phyloP scores from a whole-genome alignment of 306 rosid species.

The Parietaria judaica region DNA sequence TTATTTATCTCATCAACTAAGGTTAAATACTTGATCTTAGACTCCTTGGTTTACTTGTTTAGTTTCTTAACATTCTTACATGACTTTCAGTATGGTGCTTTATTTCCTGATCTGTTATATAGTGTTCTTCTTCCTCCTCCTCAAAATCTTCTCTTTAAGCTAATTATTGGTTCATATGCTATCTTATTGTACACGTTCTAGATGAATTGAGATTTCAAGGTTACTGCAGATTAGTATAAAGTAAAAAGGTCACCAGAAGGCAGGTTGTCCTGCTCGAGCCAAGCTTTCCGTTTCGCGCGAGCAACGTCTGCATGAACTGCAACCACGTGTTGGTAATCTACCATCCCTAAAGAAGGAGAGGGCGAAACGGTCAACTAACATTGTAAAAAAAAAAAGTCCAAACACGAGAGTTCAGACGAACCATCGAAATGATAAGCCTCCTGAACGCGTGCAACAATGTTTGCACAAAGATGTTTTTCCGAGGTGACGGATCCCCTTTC shows the following conservation, averaged over 20 bases:
- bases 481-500: constrained; percentile 10
- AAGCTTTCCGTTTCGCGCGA: constrained; percentile 47
- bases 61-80: too few species aligned
- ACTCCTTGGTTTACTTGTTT: too few species aligned
- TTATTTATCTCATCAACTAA: too few species aligned
- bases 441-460: constrained; percentile 44
- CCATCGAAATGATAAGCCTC: constrained; percentile 80
- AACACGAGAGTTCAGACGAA: constrained; percentile 20
- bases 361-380: constrained; percentile 5
- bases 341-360: constrained; percentile 57
- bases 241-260: constrained; percentile 41
- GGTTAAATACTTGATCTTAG: too few species aligned
- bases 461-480: constrained; percentile 30
- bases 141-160: too few species aligned
- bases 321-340: constrained; percentile 84
- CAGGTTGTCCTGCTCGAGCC: constrained; percentile 53
- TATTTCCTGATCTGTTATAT: too few species aligned
- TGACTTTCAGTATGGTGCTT: too few species aligned
- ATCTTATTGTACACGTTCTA: too few species aligned
- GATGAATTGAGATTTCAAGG: not conserved
- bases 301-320: constrained; percentile 75
- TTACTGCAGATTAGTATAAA: constrained; percentile 11
- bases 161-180: too few species aligned
- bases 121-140: too few species aligned
- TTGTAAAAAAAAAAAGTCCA: not conserved